A percentile compares a stretch with the other conserved stretches of the same genome.
Evolutionary conservation across 2,329 filamentous ascomycete genomes (phyloP).

Genomic region (Trichophyton schoenleinii): DNA sequence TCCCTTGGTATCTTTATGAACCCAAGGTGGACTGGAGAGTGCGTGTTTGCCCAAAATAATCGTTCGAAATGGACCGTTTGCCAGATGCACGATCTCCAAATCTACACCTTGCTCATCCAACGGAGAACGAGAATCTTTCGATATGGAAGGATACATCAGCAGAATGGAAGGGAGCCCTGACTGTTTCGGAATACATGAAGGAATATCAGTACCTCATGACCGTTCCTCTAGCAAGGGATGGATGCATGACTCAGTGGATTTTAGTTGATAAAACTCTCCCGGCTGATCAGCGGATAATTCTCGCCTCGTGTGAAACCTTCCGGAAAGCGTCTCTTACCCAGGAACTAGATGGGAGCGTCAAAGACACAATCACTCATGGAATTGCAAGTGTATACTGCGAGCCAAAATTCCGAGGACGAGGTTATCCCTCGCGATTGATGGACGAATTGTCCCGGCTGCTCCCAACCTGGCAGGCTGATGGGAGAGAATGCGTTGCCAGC

Average conservation of each 20-base stretch:
- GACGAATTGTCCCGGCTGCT: conserved; percentile 13
- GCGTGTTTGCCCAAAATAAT: too few relatives aligned
- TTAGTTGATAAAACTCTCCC: conserved; percentile 39
- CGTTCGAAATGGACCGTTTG: background rate
- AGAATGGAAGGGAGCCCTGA: conserved; percentile 49
- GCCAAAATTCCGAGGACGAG: conserved; percentile 13
- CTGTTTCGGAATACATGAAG: conserved; percentile 43
- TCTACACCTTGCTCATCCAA: conserved; percentile 43
- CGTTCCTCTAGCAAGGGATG: conserved; percentile 45
- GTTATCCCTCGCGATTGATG: conserved; percentile 17
- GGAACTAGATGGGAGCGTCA: conserved; percentile 22
- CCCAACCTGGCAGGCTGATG: conserved; percentile 13
- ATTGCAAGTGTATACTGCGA: conserved; percentile 18
- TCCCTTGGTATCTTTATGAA: too few relatives aligned
- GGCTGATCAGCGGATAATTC: conserved; percentile 39
- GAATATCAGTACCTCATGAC: conserved; percentile 48
- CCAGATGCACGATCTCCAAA: conserved; percentile 11
- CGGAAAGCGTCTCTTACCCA: conserved; percentile 46
- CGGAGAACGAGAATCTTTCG: conserved; percentile 39
- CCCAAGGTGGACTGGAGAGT: too few relatives aligned
- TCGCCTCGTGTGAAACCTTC: conserved; percentile 53
- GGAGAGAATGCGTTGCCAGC: conserved; percentile 11
- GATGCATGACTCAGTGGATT: conserved; percentile 52
- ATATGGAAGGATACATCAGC: conserved; percentile 46
- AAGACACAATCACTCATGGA: conserved; percentile 16